Conservation (phyloP, 257 asterid species). For the Echites panduratus region DNA sequence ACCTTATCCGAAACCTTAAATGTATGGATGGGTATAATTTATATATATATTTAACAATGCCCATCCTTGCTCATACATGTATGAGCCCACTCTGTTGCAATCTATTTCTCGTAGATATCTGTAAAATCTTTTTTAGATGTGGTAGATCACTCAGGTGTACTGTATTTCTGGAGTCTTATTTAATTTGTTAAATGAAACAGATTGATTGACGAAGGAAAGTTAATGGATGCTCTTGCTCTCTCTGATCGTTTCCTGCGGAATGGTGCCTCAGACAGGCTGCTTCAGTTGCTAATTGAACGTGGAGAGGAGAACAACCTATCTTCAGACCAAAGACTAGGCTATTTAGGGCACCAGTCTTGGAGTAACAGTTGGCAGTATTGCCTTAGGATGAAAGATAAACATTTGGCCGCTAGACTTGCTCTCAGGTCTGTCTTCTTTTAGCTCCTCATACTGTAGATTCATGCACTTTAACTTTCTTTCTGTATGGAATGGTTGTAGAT, state of each 20-base stretch:
- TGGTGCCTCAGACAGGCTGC: slow-evolving; percentile 92
- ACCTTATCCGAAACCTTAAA: no score
- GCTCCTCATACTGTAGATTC: background rate
- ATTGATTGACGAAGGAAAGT: slow-evolving; percentile 82
- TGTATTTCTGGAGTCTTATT: background rate
- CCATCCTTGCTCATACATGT: background rate
- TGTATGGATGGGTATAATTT: background rate
- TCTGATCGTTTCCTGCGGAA: slow-evolving; percentile 89
- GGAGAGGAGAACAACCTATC: slow-evolving; percentile 48
- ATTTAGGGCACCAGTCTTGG: slow-evolving; percentile 52
- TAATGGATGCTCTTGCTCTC: slow-evolving; percentile 90
- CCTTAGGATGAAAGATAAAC: slow-evolving; percentile 81
- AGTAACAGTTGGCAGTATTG: slow-evolving; percentile 96
- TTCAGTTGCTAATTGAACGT: slow-evolving; percentile 62
- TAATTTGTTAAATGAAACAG: slow-evolving; percentile 29
- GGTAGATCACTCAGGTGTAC: background rate
- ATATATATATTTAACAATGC: background rate
- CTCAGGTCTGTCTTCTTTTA: no score
- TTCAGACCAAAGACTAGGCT: slow-evolving; percentile 46
- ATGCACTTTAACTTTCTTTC: background rate
- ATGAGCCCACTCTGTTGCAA: no score
- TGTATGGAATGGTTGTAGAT: background rate
- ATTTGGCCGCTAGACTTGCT: slow-evolving; percentile 78
- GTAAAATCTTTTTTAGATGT: background rate
- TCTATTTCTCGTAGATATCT: background rate